Conservation (phyloP, 108 stramenopile species). For the Skeletonema marinoi region DNA sequence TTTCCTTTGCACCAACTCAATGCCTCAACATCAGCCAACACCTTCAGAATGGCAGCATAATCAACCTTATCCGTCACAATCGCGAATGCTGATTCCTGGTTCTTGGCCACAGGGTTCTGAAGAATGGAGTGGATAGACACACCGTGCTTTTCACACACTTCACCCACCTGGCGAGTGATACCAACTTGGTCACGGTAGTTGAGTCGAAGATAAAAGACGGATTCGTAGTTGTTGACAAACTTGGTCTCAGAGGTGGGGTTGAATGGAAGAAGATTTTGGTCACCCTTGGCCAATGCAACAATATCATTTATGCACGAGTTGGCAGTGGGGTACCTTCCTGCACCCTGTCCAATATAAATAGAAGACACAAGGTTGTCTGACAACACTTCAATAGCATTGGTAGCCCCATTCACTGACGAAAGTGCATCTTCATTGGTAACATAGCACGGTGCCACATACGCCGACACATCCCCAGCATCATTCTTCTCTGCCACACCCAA, state of each 20-base stretch:
- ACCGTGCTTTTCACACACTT: constrained; percentile 82
- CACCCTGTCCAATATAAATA: constrained; percentile 88
- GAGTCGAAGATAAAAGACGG: constrained; percentile 84
- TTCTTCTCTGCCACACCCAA: constrained; percentile 73
- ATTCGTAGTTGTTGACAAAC: constrained; percentile 81
- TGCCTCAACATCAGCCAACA: constrained; percentile 73
- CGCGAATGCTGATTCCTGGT: constrained; percentile 81
- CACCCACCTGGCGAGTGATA: constrained; percentile 84
- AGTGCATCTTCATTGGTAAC: constrained; percentile 75
- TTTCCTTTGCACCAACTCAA: constrained; percentile 84
- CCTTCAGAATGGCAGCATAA: constrained; percentile 61
- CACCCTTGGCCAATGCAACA: constrained; percentile 81
- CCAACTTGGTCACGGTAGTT: constrained; percentile 75
- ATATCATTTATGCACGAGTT: constrained; percentile 88
- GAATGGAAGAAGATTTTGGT: constrained; percentile 72
- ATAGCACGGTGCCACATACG: constrained; percentile 86
- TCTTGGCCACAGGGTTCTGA: constrained; percentile 79
- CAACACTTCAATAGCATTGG: constrained; percentile 84
- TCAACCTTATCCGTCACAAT: constrained; percentile 86
- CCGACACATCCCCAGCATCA: constrained; percentile 63
- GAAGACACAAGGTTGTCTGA: constrained; percentile 73
- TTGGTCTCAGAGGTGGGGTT: constrained; percentile 49
- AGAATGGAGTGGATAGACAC: constrained; percentile 88
- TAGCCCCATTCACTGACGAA: constrained; percentile 78
- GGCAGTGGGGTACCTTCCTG: constrained; percentile 90